Conservation (phyloP, 768 basidiomycete genomes). For the Mycena metata region DNA sequence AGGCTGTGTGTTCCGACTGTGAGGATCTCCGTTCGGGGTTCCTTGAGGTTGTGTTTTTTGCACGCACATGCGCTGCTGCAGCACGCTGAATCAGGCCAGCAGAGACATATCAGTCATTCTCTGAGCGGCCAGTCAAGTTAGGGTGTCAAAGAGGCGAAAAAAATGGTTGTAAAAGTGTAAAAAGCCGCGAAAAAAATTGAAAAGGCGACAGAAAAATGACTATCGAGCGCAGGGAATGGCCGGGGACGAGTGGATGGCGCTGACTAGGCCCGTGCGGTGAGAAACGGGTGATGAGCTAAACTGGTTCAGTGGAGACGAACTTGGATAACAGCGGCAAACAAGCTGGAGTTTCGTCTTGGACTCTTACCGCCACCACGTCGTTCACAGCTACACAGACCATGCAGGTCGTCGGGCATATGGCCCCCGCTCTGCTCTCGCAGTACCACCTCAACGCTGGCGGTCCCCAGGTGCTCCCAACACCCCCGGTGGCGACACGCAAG, state of each 20-base stretch:
- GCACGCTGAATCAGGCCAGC: constrained; percentile 29
- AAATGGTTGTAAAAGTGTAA: not conserved
- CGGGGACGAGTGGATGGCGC: too few species aligned
- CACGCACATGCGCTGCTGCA: constrained; percentile 15
- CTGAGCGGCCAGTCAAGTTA: not conserved
- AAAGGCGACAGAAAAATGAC: not conserved
- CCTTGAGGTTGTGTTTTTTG: constrained; percentile 10
- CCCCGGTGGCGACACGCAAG: constrained; percentile 81
- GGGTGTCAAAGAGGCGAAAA: not conserved
- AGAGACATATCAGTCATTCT: constrained; percentile 28
- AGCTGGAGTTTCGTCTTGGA: constrained; percentile 20
- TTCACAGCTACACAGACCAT: constrained; percentile 66
- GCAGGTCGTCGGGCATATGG: constrained; percentile 78
- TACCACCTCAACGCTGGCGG: constrained; percentile 68
- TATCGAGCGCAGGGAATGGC: too few species aligned
- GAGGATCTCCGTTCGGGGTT: constrained; percentile 25
- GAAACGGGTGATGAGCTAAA: too few species aligned
- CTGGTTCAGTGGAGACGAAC: not conserved
- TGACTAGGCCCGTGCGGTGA: too few species aligned
- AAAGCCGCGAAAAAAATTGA: not conserved
- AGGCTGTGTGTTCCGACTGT: constrained; percentile 28
- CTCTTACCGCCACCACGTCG: constrained; percentile 61
- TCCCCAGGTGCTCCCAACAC: constrained; percentile 79
- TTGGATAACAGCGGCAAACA: not conserved
- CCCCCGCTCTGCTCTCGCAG: constrained; percentile 70